These are phyloP conservation scores for Hansenula lynferdii DNA, from an alignment of 1,139 yeast genomes.

Conservation along the genomic window DNA sequence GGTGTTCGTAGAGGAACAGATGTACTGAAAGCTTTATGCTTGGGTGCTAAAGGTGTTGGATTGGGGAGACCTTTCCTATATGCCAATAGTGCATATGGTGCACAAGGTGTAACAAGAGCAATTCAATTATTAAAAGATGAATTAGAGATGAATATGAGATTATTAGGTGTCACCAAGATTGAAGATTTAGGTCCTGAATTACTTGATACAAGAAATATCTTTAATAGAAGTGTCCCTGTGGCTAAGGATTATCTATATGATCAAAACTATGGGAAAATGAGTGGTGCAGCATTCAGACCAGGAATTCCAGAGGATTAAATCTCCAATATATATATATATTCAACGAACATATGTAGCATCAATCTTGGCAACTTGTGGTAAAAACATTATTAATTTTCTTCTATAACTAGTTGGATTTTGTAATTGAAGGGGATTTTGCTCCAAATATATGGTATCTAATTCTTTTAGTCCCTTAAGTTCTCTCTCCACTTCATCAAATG, in stretches of 20 bases:
- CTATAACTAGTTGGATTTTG: slow-evolving; percentile 77
- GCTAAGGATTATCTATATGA: slow-evolving; percentile 43
- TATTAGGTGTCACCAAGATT: slow-evolving; percentile 69
- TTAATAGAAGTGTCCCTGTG: slow-evolving; percentile 34
- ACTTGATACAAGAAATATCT: slow-evolving; percentile 37
- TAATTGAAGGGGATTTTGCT: slow-evolving; percentile 86
- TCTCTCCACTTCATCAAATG: slow-evolving; percentile 63
- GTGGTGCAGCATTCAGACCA: slow-evolving; percentile 30
- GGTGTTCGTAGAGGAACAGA: slow-evolving; percentile 65
- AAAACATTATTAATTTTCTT: slow-evolving; percentile 68
- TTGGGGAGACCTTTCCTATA: slow-evolving; percentile 69
- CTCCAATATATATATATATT: not conserved
- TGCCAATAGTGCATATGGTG: slow-evolving; percentile 71
- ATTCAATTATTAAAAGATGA: slow-evolving; percentile 78
- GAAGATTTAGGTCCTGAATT: slow-evolving; percentile 55
- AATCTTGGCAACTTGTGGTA: slow-evolving; percentile 75
- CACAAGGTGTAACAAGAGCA: slow-evolving; percentile 73
- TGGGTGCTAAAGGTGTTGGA: slow-evolving; percentile 77
- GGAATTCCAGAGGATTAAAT: not conserved
- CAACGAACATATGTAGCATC: slow-evolving; percentile 75
- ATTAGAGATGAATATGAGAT: slow-evolving; percentile 81
- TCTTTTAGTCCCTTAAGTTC: slow-evolving; percentile 60
- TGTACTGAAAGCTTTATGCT: slow-evolving; percentile 60
- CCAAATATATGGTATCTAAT: slow-evolving; percentile 88
- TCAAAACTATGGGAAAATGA: slow-evolving; percentile 36